These are phyloP conservation scores for Hanseniaspora taiwanica DNA, from an alignment of 805 yeast species.

Conservation along the genomic window DNA sequence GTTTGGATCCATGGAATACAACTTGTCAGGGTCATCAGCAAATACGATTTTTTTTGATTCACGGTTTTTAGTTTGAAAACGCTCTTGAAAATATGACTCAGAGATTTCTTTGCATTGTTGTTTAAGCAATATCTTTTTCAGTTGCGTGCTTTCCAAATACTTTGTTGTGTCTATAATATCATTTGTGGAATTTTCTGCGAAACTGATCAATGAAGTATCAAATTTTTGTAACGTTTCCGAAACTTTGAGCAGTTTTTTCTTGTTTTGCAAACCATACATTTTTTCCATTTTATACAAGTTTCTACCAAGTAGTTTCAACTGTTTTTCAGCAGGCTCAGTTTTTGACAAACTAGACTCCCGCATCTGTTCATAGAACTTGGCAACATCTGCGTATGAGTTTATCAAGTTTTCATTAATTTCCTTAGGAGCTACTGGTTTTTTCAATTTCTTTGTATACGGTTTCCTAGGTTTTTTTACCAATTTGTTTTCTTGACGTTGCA, in stretches of 20 bases:
- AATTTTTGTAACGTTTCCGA: constrained; percentile 19
- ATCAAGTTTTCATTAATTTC: background rate
- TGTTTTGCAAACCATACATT: constrained; percentile 36
- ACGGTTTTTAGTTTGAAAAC: constrained; percentile 7
- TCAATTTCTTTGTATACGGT: constrained; percentile 1
- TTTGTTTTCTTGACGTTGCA: too few species aligned
- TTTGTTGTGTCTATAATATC: background rate
- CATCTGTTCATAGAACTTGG: constrained; percentile 2
- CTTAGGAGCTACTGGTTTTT: constrained; percentile 2
- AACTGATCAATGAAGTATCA: constrained; percentile 6
- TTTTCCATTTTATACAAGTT: constrained; percentile 23
- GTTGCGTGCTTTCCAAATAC: constrained; percentile 8
- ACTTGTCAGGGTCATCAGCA: background rate
- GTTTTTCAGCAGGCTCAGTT: constrained; percentile 1
- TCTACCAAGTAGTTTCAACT: background rate
- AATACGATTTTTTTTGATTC: background rate
- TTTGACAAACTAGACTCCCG: background rate
- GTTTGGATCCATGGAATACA: background rate
- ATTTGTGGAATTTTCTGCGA: background rate
- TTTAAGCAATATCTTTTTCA: background rate
- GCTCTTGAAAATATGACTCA: constrained; percentile 4
- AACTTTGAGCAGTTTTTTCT: constrained; percentile 28
- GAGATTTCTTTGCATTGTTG: background rate
- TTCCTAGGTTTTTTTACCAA: too few species aligned
- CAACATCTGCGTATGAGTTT: background rate